Percentiles rank a stretch among this genome's conserved stretches.
phyloP scores from a whole-genome alignment of 2,329 filamentous ascomycete species.

The Rhynchosporium graminicola region DNA sequence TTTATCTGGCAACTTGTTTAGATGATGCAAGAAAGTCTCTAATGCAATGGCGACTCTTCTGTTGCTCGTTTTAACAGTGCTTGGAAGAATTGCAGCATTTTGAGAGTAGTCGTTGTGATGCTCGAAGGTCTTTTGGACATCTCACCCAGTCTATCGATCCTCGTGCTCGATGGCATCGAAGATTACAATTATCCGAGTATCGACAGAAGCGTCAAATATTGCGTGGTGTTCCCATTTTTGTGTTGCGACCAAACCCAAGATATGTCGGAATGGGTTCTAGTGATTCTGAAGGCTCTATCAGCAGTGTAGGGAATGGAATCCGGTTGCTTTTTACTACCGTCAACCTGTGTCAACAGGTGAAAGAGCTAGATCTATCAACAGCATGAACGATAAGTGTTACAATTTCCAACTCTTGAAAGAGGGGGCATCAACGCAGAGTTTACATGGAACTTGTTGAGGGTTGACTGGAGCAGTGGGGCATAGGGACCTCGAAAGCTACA shows the following conservation, averaged over 20 bases:
- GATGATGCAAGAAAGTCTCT: background rate
- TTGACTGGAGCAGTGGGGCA: background rate
- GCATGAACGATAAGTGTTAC: background rate
- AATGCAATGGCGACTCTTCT: background rate
- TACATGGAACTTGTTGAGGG: background rate
- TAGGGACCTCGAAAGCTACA: background rate
- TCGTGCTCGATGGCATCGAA: constrained; percentile 1
- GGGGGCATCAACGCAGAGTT: background rate
- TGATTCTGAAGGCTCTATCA: background rate
- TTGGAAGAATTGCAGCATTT: background rate
- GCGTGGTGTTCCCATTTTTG: background rate
- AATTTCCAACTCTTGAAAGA: background rate
- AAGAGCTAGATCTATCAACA: background rate
- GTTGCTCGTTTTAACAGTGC: background rate
- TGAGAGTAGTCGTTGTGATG: background rate
- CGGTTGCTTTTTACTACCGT: background rate
- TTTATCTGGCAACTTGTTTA: constrained; percentile 1
- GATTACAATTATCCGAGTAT: background rate
- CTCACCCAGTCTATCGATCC: background rate
- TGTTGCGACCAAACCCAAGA: background rate
- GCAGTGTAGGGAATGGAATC: background rate
- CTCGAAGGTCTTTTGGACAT: background rate
- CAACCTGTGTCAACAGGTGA: background rate
- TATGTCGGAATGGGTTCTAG: background rate
- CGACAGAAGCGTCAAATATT: background rate